These are phyloP conservation scores for Leccinum variabile DNA, from an alignment of 1,284 basidiomycete genomes.

Conservation along the genomic window DNA sequence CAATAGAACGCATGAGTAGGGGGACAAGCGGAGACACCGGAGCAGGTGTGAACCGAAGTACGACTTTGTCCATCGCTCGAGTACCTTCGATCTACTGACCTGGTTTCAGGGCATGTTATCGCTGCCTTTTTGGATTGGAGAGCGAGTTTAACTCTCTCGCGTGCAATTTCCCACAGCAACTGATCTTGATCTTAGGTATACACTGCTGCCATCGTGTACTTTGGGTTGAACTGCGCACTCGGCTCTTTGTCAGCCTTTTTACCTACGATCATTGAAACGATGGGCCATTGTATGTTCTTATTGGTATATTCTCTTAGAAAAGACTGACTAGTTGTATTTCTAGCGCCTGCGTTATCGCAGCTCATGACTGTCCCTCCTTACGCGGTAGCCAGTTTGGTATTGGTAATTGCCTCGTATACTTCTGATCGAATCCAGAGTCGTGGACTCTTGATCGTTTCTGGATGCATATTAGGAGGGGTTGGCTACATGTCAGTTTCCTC, in stretches of 20 bases:
- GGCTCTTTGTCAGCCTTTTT: slow-evolving; percentile 82
- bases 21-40: slow-evolving; percentile 68
- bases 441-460: slow-evolving; percentile 59
- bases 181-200: slow-evolving; percentile 49
- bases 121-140: slow-evolving; percentile 74
- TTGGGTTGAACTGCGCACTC: slow-evolving; percentile 76
- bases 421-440: slow-evolving; percentile 77
- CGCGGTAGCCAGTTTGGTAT: slow-evolving; percentile 65
- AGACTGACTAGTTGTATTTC: slow-evolving; percentile 1
- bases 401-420: slow-evolving; percentile 58
- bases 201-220: slow-evolving; percentile 58
- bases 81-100: background rate
- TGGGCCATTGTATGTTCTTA: slow-evolving; percentile 52
- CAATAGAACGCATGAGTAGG: slow-evolving; percentile 72
- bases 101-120: slow-evolving; percentile 51
- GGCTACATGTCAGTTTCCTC: slow-evolving; percentile 49
- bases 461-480: slow-evolving; percentile 53
- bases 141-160: slow-evolving; percentile 38
- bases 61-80: background rate
- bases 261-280: slow-evolving; percentile 78
- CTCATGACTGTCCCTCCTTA: slow-evolving; percentile 83
- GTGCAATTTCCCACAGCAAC: background rate
- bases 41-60: slow-evolving; percentile 65
- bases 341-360: slow-evolving; percentile 59
- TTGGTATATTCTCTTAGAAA: background rate